Evolutionary conservation across 257 asterid species (phyloP).

Genomic region (Cruciata laevipes): DNA sequence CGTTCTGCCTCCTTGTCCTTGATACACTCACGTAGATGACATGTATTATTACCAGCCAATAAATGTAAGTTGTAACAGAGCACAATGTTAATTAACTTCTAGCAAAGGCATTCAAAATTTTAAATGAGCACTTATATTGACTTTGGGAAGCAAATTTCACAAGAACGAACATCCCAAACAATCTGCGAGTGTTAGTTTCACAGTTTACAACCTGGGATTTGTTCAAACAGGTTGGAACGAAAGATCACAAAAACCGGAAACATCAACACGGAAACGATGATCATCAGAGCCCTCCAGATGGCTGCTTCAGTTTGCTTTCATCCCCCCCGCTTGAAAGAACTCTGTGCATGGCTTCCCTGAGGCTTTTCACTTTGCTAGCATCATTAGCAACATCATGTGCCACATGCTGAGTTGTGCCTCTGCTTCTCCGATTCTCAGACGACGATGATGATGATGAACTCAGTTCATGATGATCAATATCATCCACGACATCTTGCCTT

Average conservation of each 20-base stretch:
- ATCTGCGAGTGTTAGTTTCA: neutral
- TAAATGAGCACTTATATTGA: neutral
- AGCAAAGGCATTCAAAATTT: no score
- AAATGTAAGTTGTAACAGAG: no score
- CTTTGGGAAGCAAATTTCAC: neutral
- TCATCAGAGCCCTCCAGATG: neutral
- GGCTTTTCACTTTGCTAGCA: conserved; percentile 31
- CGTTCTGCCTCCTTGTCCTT: no score
- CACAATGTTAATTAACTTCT: no score
- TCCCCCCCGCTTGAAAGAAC: conserved; percentile 20
- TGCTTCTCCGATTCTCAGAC: neutral
- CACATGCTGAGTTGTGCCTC: neutral
- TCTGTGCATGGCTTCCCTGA: conserved; percentile 36
- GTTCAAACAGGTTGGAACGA: conserved; percentile 6
- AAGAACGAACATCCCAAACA: neutral
- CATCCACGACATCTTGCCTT: conserved; percentile 25
- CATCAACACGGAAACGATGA: neutral
- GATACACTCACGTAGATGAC: no score
- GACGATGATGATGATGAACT: neutral
- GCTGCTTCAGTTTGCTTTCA: neutral
- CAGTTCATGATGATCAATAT: conserved; percentile 4
- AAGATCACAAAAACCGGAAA: neutral
- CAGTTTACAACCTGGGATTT: conserved; percentile 8
- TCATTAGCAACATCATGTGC: conserved; percentile 15
- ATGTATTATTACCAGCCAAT: no score